Evolutionary conservation across 768 basidiomycete species (phyloP).

Genomic region (Pholiota microspora): DNA sequence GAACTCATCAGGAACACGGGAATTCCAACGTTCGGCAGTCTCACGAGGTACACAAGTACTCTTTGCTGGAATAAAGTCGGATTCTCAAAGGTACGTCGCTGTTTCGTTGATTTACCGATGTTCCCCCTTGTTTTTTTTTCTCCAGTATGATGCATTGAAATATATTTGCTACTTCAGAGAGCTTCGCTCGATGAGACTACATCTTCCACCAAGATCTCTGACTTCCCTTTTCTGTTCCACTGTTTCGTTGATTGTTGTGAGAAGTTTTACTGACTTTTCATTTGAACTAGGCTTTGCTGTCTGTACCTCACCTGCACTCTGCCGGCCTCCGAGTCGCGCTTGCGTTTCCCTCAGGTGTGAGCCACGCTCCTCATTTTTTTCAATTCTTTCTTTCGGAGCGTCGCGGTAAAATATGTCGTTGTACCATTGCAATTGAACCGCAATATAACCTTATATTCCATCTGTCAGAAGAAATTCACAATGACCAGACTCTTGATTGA

Average conservation of each 20-base stretch:
- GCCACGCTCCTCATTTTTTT: too few species aligned
- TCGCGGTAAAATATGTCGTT: too few species aligned
- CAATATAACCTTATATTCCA: too few species aligned
- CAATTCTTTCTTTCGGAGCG: too few species aligned
- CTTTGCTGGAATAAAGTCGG: not conserved
- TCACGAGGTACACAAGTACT: not conserved
- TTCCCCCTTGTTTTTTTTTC: not conserved
- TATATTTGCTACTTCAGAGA: conserved; percentile 92
- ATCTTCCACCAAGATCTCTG: conserved; percentile 87
- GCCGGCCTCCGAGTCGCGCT: too few species aligned
- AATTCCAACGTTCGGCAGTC: not conserved
- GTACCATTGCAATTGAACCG: too few species aligned
- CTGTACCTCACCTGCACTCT: too few species aligned
- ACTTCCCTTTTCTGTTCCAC: conserved; percentile 27
- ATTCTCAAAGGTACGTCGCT: not conserved
- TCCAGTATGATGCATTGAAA: conserved; percentile 7
- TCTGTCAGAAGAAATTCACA: too few species aligned
- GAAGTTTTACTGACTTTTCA: not conserved
- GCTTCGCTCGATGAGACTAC: conserved; percentile 65
- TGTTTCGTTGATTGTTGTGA: not conserved
- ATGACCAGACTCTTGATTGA: too few species aligned
- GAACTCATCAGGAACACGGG: too few species aligned
- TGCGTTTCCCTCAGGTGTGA: too few species aligned
- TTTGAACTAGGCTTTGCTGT: too few species aligned
- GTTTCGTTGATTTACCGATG: not conserved